Evolutionary conservation across 805 yeast genomes (phyloP).

Genomic region (Priceomyces carsonii): DNA sequence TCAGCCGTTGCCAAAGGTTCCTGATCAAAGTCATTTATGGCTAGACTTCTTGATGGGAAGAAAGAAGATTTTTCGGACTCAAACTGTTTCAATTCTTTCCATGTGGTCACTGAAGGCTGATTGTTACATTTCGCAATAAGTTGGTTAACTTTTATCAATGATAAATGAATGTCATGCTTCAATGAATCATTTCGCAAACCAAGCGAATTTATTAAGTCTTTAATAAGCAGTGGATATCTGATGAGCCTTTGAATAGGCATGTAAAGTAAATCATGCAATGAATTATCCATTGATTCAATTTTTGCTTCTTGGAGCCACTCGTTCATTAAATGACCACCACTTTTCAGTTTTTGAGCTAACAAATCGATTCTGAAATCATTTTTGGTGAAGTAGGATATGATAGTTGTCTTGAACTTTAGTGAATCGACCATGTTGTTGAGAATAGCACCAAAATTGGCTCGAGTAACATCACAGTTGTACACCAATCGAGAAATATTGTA

Average conservation of each 20-base stretch:
- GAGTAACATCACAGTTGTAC: slow-evolving; percentile 7
- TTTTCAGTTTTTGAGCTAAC: slow-evolving; percentile 19
- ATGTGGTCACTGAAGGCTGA: slow-evolving; percentile 10
- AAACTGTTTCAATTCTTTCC: slow-evolving; percentile 15
- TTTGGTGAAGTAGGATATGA: slow-evolving; percentile 8
- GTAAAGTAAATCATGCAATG: slow-evolving; percentile 39
- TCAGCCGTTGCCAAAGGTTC: slow-evolving; percentile 9
- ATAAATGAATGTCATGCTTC: slow-evolving; percentile 15
- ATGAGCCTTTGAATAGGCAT: slow-evolving; percentile 48
- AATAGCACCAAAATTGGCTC: slow-evolving; percentile 11
- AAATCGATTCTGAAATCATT: slow-evolving; percentile 9
- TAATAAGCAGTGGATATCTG: slow-evolving; percentile 29
- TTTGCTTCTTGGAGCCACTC: slow-evolving; percentile 34
- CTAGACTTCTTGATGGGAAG: too few species aligned
- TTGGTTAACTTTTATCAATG: slow-evolving; percentile 20
- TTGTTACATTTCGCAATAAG: slow-evolving; percentile 14
- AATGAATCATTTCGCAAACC: slow-evolving; percentile 7
- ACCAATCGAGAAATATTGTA: slow-evolving; percentile 8
- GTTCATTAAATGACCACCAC: slow-evolving; percentile 20
- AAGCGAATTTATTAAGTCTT: slow-evolving; percentile 14
- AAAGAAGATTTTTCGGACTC: slow-evolving; percentile 6
- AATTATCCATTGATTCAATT: slow-evolving; percentile 34
- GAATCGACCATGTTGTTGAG: slow-evolving; percentile 9
- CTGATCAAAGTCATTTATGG: slow-evolving; percentile 5
- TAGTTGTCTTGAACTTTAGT: slow-evolving; percentile 2